Evolutionary conservation across 352 stramenopile species (phyloP).

Genomic region (Pythium brachiatum): DNA sequence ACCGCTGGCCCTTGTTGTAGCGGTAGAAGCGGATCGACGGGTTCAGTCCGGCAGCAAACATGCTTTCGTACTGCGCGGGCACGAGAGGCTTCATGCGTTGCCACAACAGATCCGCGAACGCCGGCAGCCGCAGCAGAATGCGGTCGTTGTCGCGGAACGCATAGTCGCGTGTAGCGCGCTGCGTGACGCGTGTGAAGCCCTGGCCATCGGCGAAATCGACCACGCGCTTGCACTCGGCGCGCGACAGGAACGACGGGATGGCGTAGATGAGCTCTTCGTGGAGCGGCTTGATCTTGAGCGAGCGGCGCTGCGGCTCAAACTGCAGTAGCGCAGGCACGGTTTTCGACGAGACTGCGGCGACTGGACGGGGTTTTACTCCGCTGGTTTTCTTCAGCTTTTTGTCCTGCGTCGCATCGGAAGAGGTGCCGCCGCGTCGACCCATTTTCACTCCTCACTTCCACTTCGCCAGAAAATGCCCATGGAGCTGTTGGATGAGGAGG

Average conservation of each 20-base stretch:
- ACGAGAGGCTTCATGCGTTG: conserved; percentile 54
- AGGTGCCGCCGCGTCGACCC: background rate
- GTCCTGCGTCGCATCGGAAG: background rate
- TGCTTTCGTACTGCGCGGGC: conserved; percentile 53
- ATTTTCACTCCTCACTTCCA: conserved; percentile 2
- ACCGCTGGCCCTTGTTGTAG: conserved; percentile 64
- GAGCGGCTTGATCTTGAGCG: conserved; percentile 37
- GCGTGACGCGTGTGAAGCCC: conserved; percentile 67
- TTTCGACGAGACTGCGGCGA: background rate
- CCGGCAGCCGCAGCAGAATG: conserved; percentile 56
- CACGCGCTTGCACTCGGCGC: conserved; percentile 55
- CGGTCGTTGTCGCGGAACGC: conserved; percentile 80
- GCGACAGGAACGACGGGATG: conserved; percentile 61
- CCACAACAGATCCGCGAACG: conserved; percentile 70
- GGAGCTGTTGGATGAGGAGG: background rate
- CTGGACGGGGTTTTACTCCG: background rate
- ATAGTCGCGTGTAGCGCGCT: conserved; percentile 59
- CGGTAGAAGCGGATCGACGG: conserved; percentile 75
- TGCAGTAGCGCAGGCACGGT: conserved; percentile 37
- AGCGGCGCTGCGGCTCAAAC: conserved; percentile 39
- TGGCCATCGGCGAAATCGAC: conserved; percentile 52
- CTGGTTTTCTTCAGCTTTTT: conserved; percentile 16
- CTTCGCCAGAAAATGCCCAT: background rate
- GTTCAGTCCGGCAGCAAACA: conserved; percentile 66
- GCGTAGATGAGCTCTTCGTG: conserved; percentile 66